Conservation (phyloP, 805 yeast species). For the Metschnikowia proteae region DNA sequence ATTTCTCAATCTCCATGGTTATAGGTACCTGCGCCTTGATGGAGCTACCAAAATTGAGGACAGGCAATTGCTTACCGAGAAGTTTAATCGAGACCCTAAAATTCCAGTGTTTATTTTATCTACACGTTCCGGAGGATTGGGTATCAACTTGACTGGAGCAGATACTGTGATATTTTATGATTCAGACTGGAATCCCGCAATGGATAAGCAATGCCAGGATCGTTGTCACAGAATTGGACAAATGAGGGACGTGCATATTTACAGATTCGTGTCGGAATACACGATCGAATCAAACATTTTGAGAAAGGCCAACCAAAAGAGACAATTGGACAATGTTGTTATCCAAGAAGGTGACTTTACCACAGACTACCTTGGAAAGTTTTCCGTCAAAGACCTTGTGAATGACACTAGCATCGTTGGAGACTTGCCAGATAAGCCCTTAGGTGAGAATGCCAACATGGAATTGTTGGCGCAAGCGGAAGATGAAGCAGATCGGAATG, state of each 20-base stretch:
- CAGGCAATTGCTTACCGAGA: slow-evolving; percentile 88
- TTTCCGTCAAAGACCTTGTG: slow-evolving; percentile 80
- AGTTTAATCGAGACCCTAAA: slow-evolving; percentile 80
- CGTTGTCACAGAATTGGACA: slow-evolving; percentile 99
- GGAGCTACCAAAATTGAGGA: slow-evolving; percentile 98
- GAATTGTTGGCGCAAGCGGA: slow-evolving; percentile 85
- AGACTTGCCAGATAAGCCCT: slow-evolving; percentile 40
- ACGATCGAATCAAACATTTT: slow-evolving; percentile 95
- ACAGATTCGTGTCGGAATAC: slow-evolving; percentile 91
- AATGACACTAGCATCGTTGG: slow-evolving; percentile 51
- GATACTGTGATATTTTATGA: slow-evolving; percentile 98
- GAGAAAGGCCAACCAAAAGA: slow-evolving; percentile 90
- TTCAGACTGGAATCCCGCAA: slow-evolving; percentile 99
- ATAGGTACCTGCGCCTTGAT: slow-evolving; percentile 89
- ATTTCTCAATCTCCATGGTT: slow-evolving; percentile 90
- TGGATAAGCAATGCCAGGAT: slow-evolving; percentile 99
- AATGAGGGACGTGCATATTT: slow-evolving; percentile 95
- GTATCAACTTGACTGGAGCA: slow-evolving; percentile 96
- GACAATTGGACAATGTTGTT: slow-evolving; percentile 88
- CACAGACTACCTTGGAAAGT: slow-evolving; percentile 87
- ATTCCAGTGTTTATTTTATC: slow-evolving; percentile 90
- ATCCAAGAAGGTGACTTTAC: slow-evolving; percentile 98
- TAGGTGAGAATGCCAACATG: slow-evolving; percentile 38
- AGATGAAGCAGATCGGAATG: slow-evolving; percentile 86
- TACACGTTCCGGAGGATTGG: slow-evolving; percentile 97